Conservation (phyloP, 495 filamentous ascomycete species). For the Penicillium nucicola region DNA sequence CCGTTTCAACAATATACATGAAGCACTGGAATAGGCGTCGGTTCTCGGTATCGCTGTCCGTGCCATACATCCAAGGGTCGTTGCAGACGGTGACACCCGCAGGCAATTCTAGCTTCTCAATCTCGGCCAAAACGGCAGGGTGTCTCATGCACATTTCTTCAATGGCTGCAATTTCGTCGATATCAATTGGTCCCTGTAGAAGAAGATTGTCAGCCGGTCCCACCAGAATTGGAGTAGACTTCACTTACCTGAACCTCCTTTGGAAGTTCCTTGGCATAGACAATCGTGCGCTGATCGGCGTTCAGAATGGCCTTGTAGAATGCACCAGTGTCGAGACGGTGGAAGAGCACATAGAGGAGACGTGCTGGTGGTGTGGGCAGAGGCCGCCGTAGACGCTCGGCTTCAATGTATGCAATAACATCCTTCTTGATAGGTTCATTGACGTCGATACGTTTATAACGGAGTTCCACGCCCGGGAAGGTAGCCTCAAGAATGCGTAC, state of each 20-base stretch:
- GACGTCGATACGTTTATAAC: conserved; percentile 41
- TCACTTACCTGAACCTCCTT: conserved; percentile 38
- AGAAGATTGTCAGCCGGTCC: conserved; percentile 5
- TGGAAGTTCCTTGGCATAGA: conserved; percentile 37
- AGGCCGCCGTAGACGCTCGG: conserved; percentile 32
- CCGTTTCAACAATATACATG: conserved; percentile 40
- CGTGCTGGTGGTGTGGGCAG: conserved; percentile 31
- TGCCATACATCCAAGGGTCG: conserved; percentile 48
- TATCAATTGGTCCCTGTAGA: conserved; percentile 35
- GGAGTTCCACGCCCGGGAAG: conserved; percentile 31
- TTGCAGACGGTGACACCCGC: conserved; percentile 41
- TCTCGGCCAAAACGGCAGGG: conserved; percentile 39
- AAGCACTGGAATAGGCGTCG: conserved; percentile 45
- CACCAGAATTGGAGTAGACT: neutral
- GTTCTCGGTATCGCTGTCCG: conserved; percentile 32
- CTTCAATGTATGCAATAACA: conserved; percentile 37
- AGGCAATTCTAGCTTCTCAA: conserved; percentile 41
- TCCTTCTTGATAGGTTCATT: conserved; percentile 39
- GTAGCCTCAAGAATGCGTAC: conserved; percentile 34
- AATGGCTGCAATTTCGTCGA: conserved; percentile 40
- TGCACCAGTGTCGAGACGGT: conserved; percentile 35
- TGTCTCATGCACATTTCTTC: conserved; percentile 40
- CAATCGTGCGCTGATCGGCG: conserved; percentile 27
- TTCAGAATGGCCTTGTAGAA: conserved; percentile 39
- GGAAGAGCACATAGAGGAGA: conserved; percentile 39